Evolutionary conservation across 345 rosid species (phyloP), one percentile per base, ranked within the genome.

Genomic region (Reutealis trisperma): DNA sequence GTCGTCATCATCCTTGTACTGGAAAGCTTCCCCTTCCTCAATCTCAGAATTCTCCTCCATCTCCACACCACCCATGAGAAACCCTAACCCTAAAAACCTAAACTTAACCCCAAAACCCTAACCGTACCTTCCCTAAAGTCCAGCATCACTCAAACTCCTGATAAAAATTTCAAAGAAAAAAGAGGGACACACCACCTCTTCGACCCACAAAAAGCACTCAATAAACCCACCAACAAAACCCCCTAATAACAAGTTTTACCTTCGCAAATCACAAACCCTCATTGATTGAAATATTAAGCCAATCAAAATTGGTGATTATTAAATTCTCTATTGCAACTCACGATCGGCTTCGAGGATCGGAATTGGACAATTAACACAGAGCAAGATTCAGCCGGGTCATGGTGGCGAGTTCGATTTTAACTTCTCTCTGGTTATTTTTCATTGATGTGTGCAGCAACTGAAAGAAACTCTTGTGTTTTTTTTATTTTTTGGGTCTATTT

Each of bases 1-100:
- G 82, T 84, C 44, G 64, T 63, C 82, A 74, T 77, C 86, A 73
- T 69, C 81, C 63, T 69, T 44, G 79, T 81, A 76, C 86, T 65
- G 80, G 70, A 73, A 72, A 77, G 92, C 84, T 79, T 93, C 93
- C 67, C 94, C 97, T 88, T 93, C 96, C 86, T 91, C 94, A 75
- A 89, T 87, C 78, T 88, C 92, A 63, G 78, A 87, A 84, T 63
- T 83, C 68, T 85, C 90, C 65, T 82, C 89, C 93, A 89, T 89
- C 72, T 52, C 80, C 70, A 75, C 72, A 44, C 11, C 70, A 13
- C 73, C 60, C 30, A 74, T 41, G 8, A 49, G 47, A 59, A 24
- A 67, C 44, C 73, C 30, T 61, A 74, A 79, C 68, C 71, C 64
- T 32, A 32, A 30, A 65, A 45, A 67, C 63, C 51, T 21, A 13